phyloP scores from a whole-genome alignment of 2,329 filamentous ascomycete species.

The Diaporthe citrichinensis region DNA sequence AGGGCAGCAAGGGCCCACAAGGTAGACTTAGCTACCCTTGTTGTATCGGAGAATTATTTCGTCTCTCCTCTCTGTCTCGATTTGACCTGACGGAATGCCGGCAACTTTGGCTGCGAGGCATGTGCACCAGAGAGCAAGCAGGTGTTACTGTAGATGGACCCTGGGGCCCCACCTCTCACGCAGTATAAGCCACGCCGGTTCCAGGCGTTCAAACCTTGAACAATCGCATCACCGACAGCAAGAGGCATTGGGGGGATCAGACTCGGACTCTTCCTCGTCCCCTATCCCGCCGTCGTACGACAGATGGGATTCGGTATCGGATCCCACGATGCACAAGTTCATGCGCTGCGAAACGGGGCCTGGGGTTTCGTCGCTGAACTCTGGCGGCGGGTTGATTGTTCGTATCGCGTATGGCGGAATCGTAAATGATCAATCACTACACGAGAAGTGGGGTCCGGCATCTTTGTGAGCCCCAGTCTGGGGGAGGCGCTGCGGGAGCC shows the following conservation, averaged over 20 bases:
- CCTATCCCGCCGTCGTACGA: constrained; percentile 29
- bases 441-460: background rate
- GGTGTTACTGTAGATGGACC: background rate
- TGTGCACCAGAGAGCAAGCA: background rate
- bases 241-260: background rate
- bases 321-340: background rate
- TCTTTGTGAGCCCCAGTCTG: constrained; percentile 24
- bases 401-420: background rate
- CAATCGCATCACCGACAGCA: background rate
- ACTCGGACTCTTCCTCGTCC: background rate
- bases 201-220: constrained; percentile 13
- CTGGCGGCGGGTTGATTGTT: background rate
- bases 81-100: background rate
- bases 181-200: constrained; percentile 33
- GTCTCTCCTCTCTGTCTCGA: background rate
- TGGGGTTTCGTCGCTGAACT: background rate
- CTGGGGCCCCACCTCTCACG: constrained; percentile 13
- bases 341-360: background rate
- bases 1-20: constrained; percentile 6
- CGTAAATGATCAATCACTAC: background rate
- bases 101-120: background rate
- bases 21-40: constrained; percentile 7
- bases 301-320: background rate
- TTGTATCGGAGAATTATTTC: constrained; percentile 25
- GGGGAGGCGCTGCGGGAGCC: background rate